These are phyloP conservation scores for Talaromyces sp. DNA, from an alignment of 2,329 filamentous ascomycete genomes.

Conservation along the genomic window DNA sequence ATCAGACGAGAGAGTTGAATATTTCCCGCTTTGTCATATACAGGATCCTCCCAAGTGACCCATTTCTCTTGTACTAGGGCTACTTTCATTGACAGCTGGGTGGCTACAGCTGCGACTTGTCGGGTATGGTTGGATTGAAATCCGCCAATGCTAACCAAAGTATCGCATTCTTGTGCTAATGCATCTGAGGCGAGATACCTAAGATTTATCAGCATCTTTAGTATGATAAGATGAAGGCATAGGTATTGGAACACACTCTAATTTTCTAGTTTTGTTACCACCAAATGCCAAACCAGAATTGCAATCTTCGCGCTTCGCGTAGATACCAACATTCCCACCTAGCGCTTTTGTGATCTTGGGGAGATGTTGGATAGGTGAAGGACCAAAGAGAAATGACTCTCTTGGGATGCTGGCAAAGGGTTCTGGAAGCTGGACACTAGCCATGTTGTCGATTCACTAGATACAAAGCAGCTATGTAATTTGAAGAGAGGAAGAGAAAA, in stretches of 20 bases:
- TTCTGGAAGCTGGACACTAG: slow-evolving; percentile 48
- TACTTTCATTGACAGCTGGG: slow-evolving; percentile 51
- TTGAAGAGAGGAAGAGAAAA: not conserved
- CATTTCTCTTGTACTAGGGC: slow-evolving; percentile 63
- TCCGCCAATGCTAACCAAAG: slow-evolving; percentile 64
- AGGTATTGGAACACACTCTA: slow-evolving; percentile 43
- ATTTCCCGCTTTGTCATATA: slow-evolving; percentile 65
- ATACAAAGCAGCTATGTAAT: not conserved
- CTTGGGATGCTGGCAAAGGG: slow-evolving; percentile 63
- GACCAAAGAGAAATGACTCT: slow-evolving; percentile 60
- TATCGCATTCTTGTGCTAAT: slow-evolving; percentile 54
- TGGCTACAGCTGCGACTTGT: slow-evolving; percentile 61
- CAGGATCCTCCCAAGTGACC: slow-evolving; percentile 60
- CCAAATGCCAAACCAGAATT: slow-evolving; percentile 66
- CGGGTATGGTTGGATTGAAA: slow-evolving; percentile 69
- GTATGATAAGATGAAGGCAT: too few species aligned
- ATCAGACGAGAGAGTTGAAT: slow-evolving; percentile 67
- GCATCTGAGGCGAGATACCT: slow-evolving; percentile 64
- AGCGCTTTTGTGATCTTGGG: slow-evolving; percentile 62
- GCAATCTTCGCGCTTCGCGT: slow-evolving; percentile 69
- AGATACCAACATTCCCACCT: slow-evolving; percentile 58
- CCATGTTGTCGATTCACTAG: too few species aligned
- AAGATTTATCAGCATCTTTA: not conserved
- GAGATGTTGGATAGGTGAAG: slow-evolving; percentile 65
- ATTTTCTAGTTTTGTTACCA: slow-evolving; percentile 67